Base-by-base conservation (phyloP, 148 eudicot genomes). In the Cornus florida region DNA sequence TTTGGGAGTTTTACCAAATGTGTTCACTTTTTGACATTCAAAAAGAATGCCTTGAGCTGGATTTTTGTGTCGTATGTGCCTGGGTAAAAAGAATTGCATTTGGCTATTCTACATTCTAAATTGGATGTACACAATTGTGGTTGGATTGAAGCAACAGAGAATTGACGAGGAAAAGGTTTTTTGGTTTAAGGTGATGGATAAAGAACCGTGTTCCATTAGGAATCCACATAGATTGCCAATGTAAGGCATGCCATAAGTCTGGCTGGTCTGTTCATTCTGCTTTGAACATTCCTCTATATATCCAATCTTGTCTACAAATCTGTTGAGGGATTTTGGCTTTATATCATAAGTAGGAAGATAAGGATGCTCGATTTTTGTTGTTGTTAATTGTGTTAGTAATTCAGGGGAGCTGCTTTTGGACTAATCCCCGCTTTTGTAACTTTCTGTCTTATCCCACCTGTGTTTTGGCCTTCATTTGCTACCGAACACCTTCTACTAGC, bases 271-370 rank as follows among this genome's bases (percentile, higher is more conserved):
- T 35, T 46, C 72, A 66, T 62, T 62, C 66, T 62, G 66, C 60
- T 24, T 48, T 17, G 14, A 76, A 43, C 16, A 43, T 75, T 66
- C 41, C 32, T 76, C 10, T 8, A 20, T 16, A 38, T 5, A 22
- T 17, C 59, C 71, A 43, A 10, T 67, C 41, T 76, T 35, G 78
- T 48, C 3, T 43, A 43, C 64, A 46, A 67, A 22, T 71, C 2
- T n/a, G 28, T 67, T 38, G 67, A 39, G 48, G 67, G 78, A 74
- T 69, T 41, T 80, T 69, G 24, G 78, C 28, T 73, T 69, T 46
- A 16, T 19, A 60, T 24, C 14, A n/a, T 67, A 43, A 20, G 4
- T 62, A 24, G 59, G 31, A 73, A 68, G 38, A 19, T 32, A 32
- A 39, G 69, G 65, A 67, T 13, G 32, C 33, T 32, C 32, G 50